Evolutionary conservation across 257 asterid species (phyloP), one percentile per base, ranked within the genome.

Genomic region (Mitragyna speciosa): DNA sequence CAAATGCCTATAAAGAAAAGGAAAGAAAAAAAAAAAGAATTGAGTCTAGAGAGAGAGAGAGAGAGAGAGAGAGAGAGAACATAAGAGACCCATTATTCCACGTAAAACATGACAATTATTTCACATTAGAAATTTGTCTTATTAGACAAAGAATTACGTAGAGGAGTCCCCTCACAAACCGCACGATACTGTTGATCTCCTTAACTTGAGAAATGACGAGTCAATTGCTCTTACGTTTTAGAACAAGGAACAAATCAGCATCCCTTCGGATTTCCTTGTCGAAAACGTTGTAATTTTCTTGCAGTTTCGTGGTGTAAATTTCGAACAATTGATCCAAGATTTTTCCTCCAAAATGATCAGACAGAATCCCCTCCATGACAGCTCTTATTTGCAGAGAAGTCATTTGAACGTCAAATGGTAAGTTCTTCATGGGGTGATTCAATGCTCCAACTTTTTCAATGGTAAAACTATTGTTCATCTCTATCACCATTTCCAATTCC

Each of bases 401-500:
- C 78, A 2, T 26, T n/a, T 43, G 41, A 24, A 61, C 77, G 30
- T 79, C 82, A 48, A 71, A 71, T 14, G 77, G 64, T 20, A 61
- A 61, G 20, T 56, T 15, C 72, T 63, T 79, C 82, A 79, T 71
- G 20, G 82, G 82, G 7, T 79, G 82, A 17, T 51, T 58, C 71
- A 79, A 48, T 11, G 59, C 36, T 17, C 82, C 82, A 20, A 41
- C 64, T 45, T 48, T 71, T 54, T 79, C 82, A 20, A 79, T 14
- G 19, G 72, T 71, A 59, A 79, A 79, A 36, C 41, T 56, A 5
- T 61, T 56, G 36, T 79, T 71, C 77, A 41, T 72, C 54, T 72
- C 82, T 28, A 79, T 72, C 72, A 79, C 64, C 72, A n/a, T 79
- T 71, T 59, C 77, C 77, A 79, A 22, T 11, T 79, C 82, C 59